These are phyloP conservation scores for Alternaria dauci DNA, from an alignment of 2,329 filamentous ascomycete species.

Conservation along the genomic window DNA sequence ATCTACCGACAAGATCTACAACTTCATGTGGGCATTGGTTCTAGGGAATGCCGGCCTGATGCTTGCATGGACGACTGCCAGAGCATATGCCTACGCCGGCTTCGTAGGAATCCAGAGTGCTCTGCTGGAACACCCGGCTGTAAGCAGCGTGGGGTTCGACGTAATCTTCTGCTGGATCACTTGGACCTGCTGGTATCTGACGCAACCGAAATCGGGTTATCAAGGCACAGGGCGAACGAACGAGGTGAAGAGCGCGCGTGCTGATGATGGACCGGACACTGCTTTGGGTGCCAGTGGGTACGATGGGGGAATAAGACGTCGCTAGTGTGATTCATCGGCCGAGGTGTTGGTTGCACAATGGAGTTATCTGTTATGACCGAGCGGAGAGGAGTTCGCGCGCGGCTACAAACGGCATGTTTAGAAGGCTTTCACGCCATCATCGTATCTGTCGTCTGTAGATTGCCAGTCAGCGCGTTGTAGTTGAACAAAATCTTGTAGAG, in stretches of 20 bases:
- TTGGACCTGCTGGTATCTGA: slow-evolving; percentile 43
- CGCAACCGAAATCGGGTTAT: slow-evolving; percentile 16
- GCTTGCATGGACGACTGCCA: slow-evolving; percentile 18
- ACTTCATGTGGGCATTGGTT: slow-evolving; percentile 34
- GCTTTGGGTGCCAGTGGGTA: slow-evolving; percentile 15
- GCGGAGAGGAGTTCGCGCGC: neutral
- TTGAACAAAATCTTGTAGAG: neutral
- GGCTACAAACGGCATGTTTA: neutral
- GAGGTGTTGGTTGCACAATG: neutral
- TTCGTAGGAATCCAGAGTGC: slow-evolving; percentile 29
- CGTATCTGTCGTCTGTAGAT: neutral
- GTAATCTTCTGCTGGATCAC: slow-evolving; percentile 50
- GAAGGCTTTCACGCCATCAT: neutral
- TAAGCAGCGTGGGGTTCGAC: slow-evolving; percentile 48
- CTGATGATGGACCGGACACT: slow-evolving; percentile 10
- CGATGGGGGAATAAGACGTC: slow-evolving; percentile 25
- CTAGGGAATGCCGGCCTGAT: slow-evolving; percentile 26
- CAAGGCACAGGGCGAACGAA: slow-evolving; percentile 1
- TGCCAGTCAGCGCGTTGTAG: neutral
- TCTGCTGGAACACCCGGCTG: slow-evolving; percentile 45
- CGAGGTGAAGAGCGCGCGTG: slow-evolving; percentile 2
- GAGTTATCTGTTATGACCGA: neutral
- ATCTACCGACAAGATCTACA: slow-evolving; percentile 35
- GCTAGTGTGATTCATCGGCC: slow-evolving; percentile 10
- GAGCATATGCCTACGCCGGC: slow-evolving; percentile 30